Evolutionary conservation across 2,329 filamentous ascomycete species (phyloP).

Genomic region (Pyrenophora seminiperda): DNA sequence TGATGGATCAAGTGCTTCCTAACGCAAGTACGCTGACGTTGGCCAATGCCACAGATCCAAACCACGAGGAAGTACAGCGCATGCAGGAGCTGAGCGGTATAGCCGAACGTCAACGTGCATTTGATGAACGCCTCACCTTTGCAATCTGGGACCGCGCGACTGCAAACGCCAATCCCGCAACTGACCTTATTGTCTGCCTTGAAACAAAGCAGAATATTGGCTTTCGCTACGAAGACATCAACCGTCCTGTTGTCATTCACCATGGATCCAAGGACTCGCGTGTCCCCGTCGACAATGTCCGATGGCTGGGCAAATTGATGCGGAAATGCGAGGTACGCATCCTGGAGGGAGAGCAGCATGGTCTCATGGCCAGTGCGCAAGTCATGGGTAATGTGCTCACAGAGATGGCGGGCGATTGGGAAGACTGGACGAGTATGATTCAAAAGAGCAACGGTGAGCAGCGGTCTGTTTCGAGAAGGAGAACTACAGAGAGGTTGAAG

Average conservation of each 20-base stretch:
- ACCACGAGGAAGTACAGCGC: slow-evolving; percentile 37
- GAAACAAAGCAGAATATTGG: slow-evolving; percentile 90
- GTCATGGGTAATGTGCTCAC: slow-evolving; percentile 96
- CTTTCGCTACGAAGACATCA: slow-evolving; percentile 96
- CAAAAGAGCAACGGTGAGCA: slow-evolving; percentile 12
- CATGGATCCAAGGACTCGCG: slow-evolving; percentile 89
- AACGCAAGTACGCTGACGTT: slow-evolving; percentile 44
- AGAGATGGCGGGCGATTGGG: slow-evolving; percentile 92
- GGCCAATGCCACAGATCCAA: slow-evolving; percentile 35
- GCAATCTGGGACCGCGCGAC: slow-evolving; percentile 95
- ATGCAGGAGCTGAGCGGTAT: slow-evolving; percentile 62
- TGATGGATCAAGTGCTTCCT: slow-evolving; percentile 56
- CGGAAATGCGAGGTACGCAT: slow-evolving; percentile 88
- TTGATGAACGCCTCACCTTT: slow-evolving; percentile 85
- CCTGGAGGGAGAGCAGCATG: slow-evolving; percentile 89
- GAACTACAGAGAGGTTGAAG: slow-evolving; percentile 25
- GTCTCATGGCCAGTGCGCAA: slow-evolving; percentile 88
- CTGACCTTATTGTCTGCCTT: slow-evolving; percentile 89
- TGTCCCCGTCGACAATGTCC: slow-evolving; percentile 92
- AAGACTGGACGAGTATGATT: slow-evolving; percentile 47
- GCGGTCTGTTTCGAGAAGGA: slow-evolving; percentile 18
- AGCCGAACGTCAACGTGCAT: slow-evolving; percentile 71
- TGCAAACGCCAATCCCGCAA: slow-evolving; percentile 87
- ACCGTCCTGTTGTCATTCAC: slow-evolving; percentile 86
- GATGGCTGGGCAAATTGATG: slow-evolving; percentile 95